These are phyloP conservation scores for Metschnikowia gelsemii DNA, from an alignment of 805 yeast species.

Conservation along the genomic window DNA sequence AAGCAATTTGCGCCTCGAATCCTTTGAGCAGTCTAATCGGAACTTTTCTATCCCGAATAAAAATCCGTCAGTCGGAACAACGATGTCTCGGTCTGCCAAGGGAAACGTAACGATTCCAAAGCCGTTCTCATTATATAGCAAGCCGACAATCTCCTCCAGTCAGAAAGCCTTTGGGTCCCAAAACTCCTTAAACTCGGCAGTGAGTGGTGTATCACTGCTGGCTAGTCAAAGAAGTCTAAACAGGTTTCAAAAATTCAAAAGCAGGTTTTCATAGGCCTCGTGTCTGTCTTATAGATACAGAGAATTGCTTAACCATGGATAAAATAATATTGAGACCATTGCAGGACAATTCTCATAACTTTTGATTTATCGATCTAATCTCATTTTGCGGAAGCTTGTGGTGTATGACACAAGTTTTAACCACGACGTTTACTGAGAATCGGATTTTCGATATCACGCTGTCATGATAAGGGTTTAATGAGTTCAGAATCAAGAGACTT, in stretches of 20 bases:
- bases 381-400: too few relatives aligned
- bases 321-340: neutral
- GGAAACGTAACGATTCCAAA: conserved; percentile 27
- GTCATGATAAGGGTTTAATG: too few relatives aligned
- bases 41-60: neutral
- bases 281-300: neutral
- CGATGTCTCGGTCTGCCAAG: conserved; percentile 2
- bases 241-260: conserved; percentile 36
- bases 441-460: too few relatives aligned
- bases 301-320: neutral
- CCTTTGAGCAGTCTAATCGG: neutral
- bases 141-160: conserved; percentile 43
- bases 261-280: conserved; percentile 22
- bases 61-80: neutral
- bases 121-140: conserved; percentile 29
- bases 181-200: conserved; percentile 11
- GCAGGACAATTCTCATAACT: conserved; percentile 3
- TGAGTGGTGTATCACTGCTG: conserved; percentile 18
- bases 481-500: too few relatives aligned
- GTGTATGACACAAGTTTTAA: too few relatives aligned
- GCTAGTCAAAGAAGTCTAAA: conserved; percentile 26
- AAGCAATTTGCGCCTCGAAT: conserved; percentile 1
- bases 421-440: too few relatives aligned
- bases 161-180: conserved; percentile 27
- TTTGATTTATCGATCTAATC: neutral